Conservation (phyloP, 768 basidiomycete genomes). For the Strobilomyces confusus region DNA sequence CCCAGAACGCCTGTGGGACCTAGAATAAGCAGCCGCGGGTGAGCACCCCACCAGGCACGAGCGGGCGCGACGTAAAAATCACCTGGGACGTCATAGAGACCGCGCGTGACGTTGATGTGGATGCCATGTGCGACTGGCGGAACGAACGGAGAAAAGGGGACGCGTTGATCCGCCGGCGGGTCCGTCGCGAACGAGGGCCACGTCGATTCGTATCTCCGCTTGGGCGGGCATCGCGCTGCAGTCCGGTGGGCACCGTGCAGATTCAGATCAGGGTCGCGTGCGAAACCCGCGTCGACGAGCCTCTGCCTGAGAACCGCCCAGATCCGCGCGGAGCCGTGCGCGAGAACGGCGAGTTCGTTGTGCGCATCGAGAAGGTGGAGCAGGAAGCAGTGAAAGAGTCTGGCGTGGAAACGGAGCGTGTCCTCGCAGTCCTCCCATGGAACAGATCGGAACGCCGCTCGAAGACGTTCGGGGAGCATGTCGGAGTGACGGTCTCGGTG, state of each 20-base stretch:
- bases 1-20: background rate
- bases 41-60: background rate
- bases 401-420: slow-evolving; percentile 8
- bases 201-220: slow-evolving; percentile 2
- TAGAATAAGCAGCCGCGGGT: background rate
- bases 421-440: slow-evolving; percentile 12
- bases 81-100: slow-evolving; percentile 5
- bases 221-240: slow-evolving; percentile 8
- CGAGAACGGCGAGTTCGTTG: background rate
- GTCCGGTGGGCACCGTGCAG: background rate
- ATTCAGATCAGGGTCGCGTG: background rate
- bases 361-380: background rate
- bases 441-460: background rate
- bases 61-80: background rate
- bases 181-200: background rate
- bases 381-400: slow-evolving; percentile 13
- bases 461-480: background rate
- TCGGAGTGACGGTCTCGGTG: background rate
- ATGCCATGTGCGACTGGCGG: background rate
- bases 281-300: background rate
- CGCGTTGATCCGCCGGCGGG: background rate
- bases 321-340: background rate
- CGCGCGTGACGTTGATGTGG: background rate
- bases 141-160: background rate
- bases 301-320: background rate